A percentile compares a stretch with the other conserved stretches of the same genome.
Evolutionary conservation across 2,329 filamentous ascomycete genomes (phyloP).

Genomic region (Aspergillus proliferans): DNA sequence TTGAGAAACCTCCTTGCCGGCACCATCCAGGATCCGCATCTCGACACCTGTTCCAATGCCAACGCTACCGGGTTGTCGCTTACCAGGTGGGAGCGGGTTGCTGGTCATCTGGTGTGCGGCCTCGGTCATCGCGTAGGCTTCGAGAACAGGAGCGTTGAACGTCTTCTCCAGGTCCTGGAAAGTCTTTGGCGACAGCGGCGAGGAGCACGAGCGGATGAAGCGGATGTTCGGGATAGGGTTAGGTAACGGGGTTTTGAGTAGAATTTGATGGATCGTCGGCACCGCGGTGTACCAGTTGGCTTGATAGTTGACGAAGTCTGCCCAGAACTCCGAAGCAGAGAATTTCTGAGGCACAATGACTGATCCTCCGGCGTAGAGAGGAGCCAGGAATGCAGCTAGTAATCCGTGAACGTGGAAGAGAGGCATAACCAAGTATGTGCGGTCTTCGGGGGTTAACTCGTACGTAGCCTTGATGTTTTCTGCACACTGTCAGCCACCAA

Average conservation of each 20-base stretch:
- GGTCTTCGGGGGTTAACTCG: conserved; percentile 61
- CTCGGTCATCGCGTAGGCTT: conserved; percentile 91
- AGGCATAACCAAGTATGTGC: conserved; percentile 84
- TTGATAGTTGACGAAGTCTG: conserved; percentile 63
- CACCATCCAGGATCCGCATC: conserved; percentile 66
- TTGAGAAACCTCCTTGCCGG: conserved; percentile 61
- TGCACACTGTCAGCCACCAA: conserved; percentile 19
- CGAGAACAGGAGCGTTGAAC: conserved; percentile 73
- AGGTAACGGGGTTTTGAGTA: conserved; percentile 67
- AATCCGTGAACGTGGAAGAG: conserved; percentile 89
- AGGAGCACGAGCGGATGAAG: conserved; percentile 84
- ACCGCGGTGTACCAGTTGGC: conserved; percentile 92
- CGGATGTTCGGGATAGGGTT: conserved; percentile 65
- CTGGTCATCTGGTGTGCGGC: conserved; percentile 53
- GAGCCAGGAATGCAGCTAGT: conserved; percentile 72
- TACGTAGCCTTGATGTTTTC: conserved; percentile 76
- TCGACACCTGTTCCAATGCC: conserved; percentile 79
- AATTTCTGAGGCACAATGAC: conserved; percentile 74
- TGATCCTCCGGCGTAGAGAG: conserved; percentile 68
- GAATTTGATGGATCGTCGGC: conserved; percentile 87
- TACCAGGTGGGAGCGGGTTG: conserved; percentile 62
- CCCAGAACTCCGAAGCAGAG: conserved; percentile 78
- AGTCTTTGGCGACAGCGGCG: conserved; percentile 71
- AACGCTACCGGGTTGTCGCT: conserved; percentile 74
- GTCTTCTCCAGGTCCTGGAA: conserved; percentile 72